These are phyloP conservation scores for Kluyveromyces starmeri DNA, from an alignment of 805 yeast genomes.

Conservation along the genomic window DNA sequence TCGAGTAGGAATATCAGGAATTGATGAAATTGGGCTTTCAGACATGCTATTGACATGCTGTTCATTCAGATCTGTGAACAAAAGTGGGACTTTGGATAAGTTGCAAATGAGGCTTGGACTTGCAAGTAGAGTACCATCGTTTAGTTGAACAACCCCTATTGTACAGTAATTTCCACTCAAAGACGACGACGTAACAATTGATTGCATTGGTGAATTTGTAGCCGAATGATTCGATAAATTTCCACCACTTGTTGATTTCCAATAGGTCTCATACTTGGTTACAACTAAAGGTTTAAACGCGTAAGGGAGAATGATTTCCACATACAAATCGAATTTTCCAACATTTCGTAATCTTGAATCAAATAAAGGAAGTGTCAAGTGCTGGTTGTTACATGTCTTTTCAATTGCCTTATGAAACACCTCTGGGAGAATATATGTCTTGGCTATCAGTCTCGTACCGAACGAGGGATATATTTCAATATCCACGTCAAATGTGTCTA, in stretches of 20 bases:
- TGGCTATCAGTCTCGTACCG: constrained; percentile 88
- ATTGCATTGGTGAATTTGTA: constrained; percentile 3
- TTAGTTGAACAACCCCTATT: constrained; percentile 57
- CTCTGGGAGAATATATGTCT: constrained; percentile 65
- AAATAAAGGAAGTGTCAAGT: constrained; percentile 57
- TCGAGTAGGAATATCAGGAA: constrained; percentile 17
- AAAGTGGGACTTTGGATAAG: constrained; percentile 42
- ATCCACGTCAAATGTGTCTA: constrained; percentile 68
- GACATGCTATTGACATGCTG: constrained; percentile 27
- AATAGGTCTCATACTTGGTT: constrained; percentile 88
- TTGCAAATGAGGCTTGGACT: constrained; percentile 59
- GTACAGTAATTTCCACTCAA: constrained; percentile 72
- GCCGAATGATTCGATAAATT: constrained; percentile 10
- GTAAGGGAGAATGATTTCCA: constrained; percentile 83
- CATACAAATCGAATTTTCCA: constrained; percentile 70
- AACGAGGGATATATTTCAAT: constrained; percentile 90
- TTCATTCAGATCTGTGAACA: constrained; percentile 46
- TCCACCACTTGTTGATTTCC: constrained; percentile 77
- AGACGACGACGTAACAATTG: constrained; percentile 83
- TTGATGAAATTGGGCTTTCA: constrained; percentile 19
- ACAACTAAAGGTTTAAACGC: constrained; percentile 77
- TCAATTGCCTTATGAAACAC: constrained; percentile 35
- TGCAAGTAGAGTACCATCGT: constrained; percentile 81
- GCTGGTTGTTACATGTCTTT: constrained; percentile 28
- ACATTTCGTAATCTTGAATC: constrained; percentile 74